phyloP scores from a whole-genome alignment of 805 yeast genomes.

The Scheffersomyces ergatensis region DNA sequence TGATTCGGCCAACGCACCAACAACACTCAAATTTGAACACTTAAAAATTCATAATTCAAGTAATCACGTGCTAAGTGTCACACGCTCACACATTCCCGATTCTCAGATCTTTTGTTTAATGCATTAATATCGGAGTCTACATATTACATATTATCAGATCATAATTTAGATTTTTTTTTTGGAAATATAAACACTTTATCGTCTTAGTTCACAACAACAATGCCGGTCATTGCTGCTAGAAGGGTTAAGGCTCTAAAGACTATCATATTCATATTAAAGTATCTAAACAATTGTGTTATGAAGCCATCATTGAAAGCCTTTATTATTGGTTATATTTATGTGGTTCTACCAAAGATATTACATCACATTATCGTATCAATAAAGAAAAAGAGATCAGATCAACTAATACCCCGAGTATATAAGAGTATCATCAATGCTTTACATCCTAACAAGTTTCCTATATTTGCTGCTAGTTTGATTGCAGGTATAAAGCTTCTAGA shows the following conservation, averaged over 20 bases:
- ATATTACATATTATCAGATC: too few species aligned
- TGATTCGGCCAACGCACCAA: conserved; percentile 1
- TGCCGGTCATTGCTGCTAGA: not conserved
- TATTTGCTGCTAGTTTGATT: conserved; percentile 29
- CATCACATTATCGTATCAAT: conserved; percentile 11
- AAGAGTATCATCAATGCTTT: conserved; percentile 21
- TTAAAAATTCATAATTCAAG: too few species aligned
- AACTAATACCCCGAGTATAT: conserved; percentile 13
- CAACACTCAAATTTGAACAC: too few species aligned
- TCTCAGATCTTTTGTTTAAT: too few species aligned
- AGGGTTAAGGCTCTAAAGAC: not conserved
- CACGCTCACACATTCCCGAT: too few species aligned
- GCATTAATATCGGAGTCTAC: too few species aligned
- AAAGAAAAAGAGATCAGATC: conserved; percentile 12
- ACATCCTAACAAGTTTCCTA: conserved; percentile 31
- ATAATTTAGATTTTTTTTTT: too few species aligned
- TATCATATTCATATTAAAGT: not conserved
- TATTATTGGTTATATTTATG: conserved; percentile 30
- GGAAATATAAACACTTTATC: too few species aligned
- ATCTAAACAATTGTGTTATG: conserved; percentile 9
- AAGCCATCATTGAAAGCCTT: conserved; percentile 32
- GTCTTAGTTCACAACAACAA: not conserved
- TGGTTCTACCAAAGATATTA: conserved; percentile 28
- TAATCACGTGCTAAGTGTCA: too few species aligned
- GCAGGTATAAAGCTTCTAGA: conserved; percentile 30